Evolutionary conservation across 148 eudicot species (phyloP).

Genomic region (Fagopyrum tataricum): DNA sequence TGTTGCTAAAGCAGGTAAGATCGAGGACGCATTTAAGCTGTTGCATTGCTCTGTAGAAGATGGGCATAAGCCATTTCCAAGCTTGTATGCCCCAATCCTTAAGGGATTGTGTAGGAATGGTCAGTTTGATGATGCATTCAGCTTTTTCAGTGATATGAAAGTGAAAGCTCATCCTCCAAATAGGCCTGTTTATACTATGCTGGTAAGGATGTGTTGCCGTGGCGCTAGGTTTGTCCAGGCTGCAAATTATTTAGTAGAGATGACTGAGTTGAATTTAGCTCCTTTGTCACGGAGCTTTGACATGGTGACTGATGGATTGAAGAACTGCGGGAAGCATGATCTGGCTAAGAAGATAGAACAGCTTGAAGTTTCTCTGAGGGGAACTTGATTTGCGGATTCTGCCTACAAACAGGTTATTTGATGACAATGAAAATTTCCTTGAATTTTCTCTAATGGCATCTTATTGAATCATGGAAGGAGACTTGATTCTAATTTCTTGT

Average conservation of each 20-base stretch:
- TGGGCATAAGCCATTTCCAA: conserved; percentile 86
- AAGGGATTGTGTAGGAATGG: conserved; percentile 77
- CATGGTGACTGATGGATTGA: conserved; percentile 95
- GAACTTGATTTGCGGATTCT: conserved; percentile 43
- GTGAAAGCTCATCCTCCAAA: conserved; percentile 77
- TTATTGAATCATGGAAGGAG: too few species aligned
- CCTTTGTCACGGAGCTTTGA: conserved; percentile 80
- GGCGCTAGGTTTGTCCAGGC: conserved; percentile 89
- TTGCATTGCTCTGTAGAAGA: conserved; percentile 81
- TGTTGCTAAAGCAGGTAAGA: conserved; percentile 53
- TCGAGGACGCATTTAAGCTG: conserved; percentile 70
- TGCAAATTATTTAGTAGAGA: conserved; percentile 90
- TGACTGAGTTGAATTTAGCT: conserved; percentile 67
- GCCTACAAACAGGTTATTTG: too few species aligned
- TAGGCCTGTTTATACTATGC: conserved; percentile 82
- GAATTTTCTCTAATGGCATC: too few species aligned
- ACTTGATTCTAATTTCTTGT: too few species aligned
- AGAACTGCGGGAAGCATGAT: conserved; percentile 89
- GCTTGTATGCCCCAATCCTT: conserved; percentile 90
- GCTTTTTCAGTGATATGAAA: conserved; percentile 95
- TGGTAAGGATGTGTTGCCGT: conserved; percentile 82
- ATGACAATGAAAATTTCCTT: too few species aligned
- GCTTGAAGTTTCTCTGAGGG: conserved; percentile 68
- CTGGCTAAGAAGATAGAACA: conserved; percentile 81
- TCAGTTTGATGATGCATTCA: conserved; percentile 82